These are phyloP conservation scores for Phytophthora pisi DNA, from an alignment of 352 stramenopile species.

Conservation along the genomic window DNA sequence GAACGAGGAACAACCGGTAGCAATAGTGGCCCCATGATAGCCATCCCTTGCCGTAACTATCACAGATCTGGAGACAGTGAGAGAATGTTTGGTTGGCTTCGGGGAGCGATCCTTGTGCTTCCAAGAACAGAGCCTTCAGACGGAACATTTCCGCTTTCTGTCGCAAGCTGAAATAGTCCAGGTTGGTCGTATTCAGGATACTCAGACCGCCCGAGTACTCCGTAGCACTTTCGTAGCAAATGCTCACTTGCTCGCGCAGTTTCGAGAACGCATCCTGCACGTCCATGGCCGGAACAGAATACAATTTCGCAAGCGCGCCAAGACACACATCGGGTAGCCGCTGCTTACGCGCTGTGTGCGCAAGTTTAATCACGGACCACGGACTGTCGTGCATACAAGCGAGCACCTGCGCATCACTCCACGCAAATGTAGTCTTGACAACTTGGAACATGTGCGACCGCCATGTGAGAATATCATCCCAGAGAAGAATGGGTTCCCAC, in stretches of 20 bases:
- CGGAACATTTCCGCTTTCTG: constrained; percentile 95
- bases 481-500: constrained; percentile 92
- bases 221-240: constrained; percentile 90
- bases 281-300: constrained; percentile 91
- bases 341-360: constrained; percentile 91
- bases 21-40: constrained; percentile 95
- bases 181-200: constrained; percentile 94
- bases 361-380: constrained; percentile 93
- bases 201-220: constrained; percentile 89
- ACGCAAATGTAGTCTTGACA: constrained; percentile 88
- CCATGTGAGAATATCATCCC: constrained; percentile 95
- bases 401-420: constrained; percentile 89
- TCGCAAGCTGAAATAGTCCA: constrained; percentile 92
- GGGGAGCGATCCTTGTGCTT: constrained; percentile 72
- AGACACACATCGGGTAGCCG: constrained; percentile 88
- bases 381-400: constrained; percentile 92
- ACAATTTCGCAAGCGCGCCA: constrained; percentile 85
- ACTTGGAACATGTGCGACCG: constrained; percentile 93
- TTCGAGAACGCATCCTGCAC: constrained; percentile 94
- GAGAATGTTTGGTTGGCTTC: constrained; percentile 93
- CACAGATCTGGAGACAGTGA: constrained; percentile 91
- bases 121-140: constrained; percentile 90
- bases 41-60: constrained; percentile 94
- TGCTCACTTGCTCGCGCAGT: constrained; percentile 92
- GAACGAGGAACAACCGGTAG: constrained; percentile 82